Percentiles rank a stretch among this genome's conserved stretches.
Evolutionary conservation across 306 rosid species (phyloP).

Genomic region (Cotoneaster glaucophyllus): DNA sequence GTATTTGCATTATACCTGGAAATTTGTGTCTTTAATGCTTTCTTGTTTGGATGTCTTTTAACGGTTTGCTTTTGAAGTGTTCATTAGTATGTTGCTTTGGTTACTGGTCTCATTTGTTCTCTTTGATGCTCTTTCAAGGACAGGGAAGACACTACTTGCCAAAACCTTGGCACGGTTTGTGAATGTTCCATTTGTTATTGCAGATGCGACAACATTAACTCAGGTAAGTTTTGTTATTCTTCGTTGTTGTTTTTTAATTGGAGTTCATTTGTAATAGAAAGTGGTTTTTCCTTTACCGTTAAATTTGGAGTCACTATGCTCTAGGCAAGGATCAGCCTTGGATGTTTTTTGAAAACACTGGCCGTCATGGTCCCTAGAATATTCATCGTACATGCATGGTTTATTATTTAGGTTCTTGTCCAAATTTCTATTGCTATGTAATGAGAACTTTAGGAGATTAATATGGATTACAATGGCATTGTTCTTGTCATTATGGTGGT

Average conservation of each 20-base stretch:
- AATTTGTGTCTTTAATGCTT: background rate
- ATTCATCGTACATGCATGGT: background rate
- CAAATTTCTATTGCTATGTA: background rate
- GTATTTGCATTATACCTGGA: background rate
- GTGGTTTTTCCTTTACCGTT: background rate
- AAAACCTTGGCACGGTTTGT: conserved; percentile 97
- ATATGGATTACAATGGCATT: background rate
- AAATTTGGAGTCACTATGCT: background rate
- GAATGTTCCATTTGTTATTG: conserved; percentile 94
- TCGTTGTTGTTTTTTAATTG: conserved; percentile 16
- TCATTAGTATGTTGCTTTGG: conserved; percentile 6
- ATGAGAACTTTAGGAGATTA: background rate
- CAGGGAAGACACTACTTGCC: conserved; percentile 99
- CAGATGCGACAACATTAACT: conserved; percentile 95
- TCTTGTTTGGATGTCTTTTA: conserved; percentile 7
- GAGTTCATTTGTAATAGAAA: background rate
- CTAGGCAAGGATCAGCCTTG: background rate
- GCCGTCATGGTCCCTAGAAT: background rate
- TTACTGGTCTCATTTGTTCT: conserved; percentile 53
- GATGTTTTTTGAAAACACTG: background rate
- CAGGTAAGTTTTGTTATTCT: conserved; percentile 60
- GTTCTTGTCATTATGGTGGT: conserved; percentile 5
- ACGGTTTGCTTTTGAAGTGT: conserved; percentile 1
- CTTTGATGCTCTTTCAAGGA: conserved; percentile 76
- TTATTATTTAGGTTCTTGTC: background rate